Base-by-base conservation (phyloP, 495 filamentous ascomycete genomes). In the Daldinia decipiens region DNA sequence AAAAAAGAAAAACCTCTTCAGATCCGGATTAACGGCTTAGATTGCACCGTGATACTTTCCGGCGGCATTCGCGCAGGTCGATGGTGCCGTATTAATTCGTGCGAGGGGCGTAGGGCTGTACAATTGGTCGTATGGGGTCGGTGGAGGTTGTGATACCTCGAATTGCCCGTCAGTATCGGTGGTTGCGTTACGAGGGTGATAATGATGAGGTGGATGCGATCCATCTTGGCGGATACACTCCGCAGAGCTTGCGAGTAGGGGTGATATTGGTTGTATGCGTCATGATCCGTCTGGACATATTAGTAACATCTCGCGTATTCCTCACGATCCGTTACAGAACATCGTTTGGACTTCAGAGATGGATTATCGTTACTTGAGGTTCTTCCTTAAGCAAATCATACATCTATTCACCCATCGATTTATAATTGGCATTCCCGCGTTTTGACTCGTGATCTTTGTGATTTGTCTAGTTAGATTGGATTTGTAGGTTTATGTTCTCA, bases 1-100 rank as follows among this genome's bases (percentile, higher is more conserved):
- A 63, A 74, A 62, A 64, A 74, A 76, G 73, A 70, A n/a, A 56
- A 43, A 57, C 59, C 39, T 40, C 34, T 57, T 47, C 67, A 63
- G 66, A 71, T 54, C 57, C 60, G 63, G 59, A 55, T 69, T 40
- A 52, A 45, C 31, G 39, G 67, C 63, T 75, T 75, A 77, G 77
- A 80, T 75, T 76, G 74, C 76, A 67, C 66, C 59, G 54, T 61
- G 75, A 71, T 68, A 77, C 47, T 74, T 66, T 73, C 70, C 76
- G 77, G 78, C 76, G 78, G 78, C 72, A 81, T 84, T 82, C 87
- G 86, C 87, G 87, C 89, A 86, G 87, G 87, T 89, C 87, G 86
- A 86, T 65, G 77, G 77, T 81, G 81, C 80, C 83, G 82, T 82
- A 80, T 62, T 84, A 83, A 83, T 84, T 79, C 55, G 15, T 45